Evolutionary conservation across 176 grass and related monocot genomes (phyloP).

Genomic region (Bolboschoenus planiculmis): DNA sequence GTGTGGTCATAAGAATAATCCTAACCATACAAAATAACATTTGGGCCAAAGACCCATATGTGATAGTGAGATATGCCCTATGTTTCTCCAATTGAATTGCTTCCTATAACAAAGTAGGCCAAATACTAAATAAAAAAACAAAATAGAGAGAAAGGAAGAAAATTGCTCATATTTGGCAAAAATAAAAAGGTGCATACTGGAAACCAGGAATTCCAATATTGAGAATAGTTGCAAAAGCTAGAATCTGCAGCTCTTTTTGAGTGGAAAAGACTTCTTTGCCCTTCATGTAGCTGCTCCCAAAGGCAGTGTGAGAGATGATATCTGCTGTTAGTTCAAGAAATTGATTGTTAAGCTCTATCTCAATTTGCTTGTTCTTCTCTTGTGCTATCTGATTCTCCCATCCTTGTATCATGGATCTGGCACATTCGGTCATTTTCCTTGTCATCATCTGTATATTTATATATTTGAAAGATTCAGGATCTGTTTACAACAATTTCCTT

Average conservation of each 20-base stretch:
- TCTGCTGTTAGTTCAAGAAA: conserved; percentile 58
- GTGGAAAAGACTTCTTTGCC: conserved; percentile 63
- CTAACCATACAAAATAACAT: too few species aligned
- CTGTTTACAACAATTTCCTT: not conserved
- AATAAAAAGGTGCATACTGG: not conserved
- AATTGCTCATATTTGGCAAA: too few species aligned
- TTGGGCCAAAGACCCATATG: too few species aligned
- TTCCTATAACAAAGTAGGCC: not conserved
- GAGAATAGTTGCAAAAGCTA: conserved; percentile 25
- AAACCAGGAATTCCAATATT: conserved; percentile 20
- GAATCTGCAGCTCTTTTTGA: conserved; percentile 45
- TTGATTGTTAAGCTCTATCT: conserved; percentile 33
- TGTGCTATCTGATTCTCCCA: conserved; percentile 23
- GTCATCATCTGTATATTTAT: conserved; percentile 40
- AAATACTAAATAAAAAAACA: not conserved
- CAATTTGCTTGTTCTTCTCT: not conserved
- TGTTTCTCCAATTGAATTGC: not conserved
- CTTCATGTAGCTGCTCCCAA: conserved; percentile 48
- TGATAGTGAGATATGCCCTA: too few species aligned
- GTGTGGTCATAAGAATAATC: not conserved
- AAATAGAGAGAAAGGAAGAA: too few species aligned
- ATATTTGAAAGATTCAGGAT: not conserved
- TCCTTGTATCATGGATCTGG: conserved; percentile 32
- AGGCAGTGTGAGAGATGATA: conserved; percentile 57
- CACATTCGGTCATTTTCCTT: conserved; percentile 31